These are phyloP conservation scores for Calocybe indica DNA, from an alignment of 768 basidiomycete genomes.

Conservation along the genomic window DNA sequence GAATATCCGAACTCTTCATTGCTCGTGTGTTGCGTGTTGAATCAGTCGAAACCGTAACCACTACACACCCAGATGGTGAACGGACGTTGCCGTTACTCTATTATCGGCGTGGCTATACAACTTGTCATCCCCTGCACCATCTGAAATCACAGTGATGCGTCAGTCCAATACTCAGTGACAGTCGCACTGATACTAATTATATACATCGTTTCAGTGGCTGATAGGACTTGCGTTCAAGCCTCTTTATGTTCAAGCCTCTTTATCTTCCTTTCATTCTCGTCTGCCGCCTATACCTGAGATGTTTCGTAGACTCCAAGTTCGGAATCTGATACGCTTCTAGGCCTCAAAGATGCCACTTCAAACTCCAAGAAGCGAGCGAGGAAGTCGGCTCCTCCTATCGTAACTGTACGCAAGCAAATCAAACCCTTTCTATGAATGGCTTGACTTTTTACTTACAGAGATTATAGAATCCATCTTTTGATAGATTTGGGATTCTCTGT, in stretches of 20 bases:
- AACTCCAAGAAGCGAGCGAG: slow-evolving; percentile 32
- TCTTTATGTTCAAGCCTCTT: neutral
- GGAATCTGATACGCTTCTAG: neutral
- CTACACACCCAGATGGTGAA: neutral
- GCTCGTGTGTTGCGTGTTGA: slow-evolving; percentile 68
- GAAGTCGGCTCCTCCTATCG: slow-evolving; percentile 27
- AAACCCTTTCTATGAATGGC: neutral
- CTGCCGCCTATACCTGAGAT: neutral
- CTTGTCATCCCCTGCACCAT: slow-evolving; percentile 20
- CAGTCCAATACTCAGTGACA: neutral
- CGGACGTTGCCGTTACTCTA: slow-evolving; percentile 51
- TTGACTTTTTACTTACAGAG: slow-evolving; percentile 21
- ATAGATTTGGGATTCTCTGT: slow-evolving; percentile 27
- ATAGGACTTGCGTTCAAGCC: too few species aligned
- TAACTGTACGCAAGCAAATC: slow-evolving; percentile 17
- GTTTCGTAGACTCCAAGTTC: neutral
- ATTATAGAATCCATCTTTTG: slow-evolving; percentile 32
- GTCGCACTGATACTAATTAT: neutral
- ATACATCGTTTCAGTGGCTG: too few species aligned
- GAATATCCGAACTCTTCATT: slow-evolving; percentile 70
- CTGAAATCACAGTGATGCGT: slow-evolving; percentile 8
- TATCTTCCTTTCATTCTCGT: neutral
- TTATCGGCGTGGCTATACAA: slow-evolving; percentile 55
- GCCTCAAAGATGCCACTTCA: slow-evolving; percentile 7
- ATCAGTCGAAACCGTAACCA: slow-evolving; percentile 11